Base-by-base conservation (phyloP, 208 protist genomes). In the Wallacemonas sp. region DNA sequence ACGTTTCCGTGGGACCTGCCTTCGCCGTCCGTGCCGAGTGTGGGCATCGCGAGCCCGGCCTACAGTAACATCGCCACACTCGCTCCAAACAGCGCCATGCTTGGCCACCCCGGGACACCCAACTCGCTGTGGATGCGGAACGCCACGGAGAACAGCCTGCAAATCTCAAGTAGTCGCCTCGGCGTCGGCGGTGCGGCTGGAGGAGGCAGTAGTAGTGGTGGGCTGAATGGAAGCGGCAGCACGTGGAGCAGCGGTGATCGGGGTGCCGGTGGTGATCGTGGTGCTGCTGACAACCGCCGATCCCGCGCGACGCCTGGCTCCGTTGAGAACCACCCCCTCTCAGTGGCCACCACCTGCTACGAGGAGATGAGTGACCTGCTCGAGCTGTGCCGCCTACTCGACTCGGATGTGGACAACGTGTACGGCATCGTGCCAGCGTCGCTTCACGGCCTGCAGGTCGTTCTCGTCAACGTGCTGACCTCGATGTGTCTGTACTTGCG, bases 321-420 rank as follows among this genome's bases (percentile, higher is more conserved):
- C 3, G 52, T 58, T 3, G 52, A 58, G 52, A 39, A 39, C 17
- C 30, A 33, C n/a, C 52, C 52, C n/a, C 26, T 58, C 5, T 30
- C 1, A 3, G 1, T 58, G 4, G 6, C 8, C 30, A 58, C 52
- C 16, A 58, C 12, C 26, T 26, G 32, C 30, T 58, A 38, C 1
- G 30, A 61, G 6, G 52, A 65, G 2, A n/a, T 84, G 39, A 32
- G 12, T 14, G 74, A 80, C 64, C 34, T 84, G 2, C 49, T 70
- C 17, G 78, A 84, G 38, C 49, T 70, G 34, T 46, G 61, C 24
- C 68, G 78, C 1, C 67, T 80, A 38, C 65, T 84, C 12, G 56
- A 61, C 34, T 70, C 66, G 32, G 78, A 84, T 52, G 63, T 84
- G 29, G 46, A 65, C 6, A 80, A 80, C 49, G 65, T 79, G n/a